Base-by-base conservation (phyloP, 2,329 filamentous ascomycete species). In the Xylariaceae sp. region DNA sequence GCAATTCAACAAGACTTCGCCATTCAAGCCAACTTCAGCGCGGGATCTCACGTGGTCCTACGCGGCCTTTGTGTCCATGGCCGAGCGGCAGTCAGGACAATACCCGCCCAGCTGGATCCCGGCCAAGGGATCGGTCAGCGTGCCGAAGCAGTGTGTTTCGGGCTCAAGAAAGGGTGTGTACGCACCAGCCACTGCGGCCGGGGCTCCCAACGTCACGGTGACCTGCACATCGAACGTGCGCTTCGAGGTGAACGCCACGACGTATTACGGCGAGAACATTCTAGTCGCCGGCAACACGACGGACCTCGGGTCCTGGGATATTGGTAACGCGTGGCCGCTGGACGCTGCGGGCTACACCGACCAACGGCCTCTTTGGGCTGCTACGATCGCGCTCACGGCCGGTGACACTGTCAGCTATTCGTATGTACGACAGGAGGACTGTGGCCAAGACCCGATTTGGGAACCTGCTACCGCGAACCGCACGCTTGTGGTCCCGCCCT, bases 41-140 rank as follows among this genome's bases (percentile, higher is more conserved):
- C 66, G 64, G 14, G 78, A 82, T 62, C 75, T 91, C 24, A 91
- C 88, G 3, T 91, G 88, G 88, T 90, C 87, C 0, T 91, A 90
- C 63, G 87, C 87, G 1, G 81, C 87, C 0, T 82, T 84, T 64
- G 66, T 83, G 39, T 79, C 78, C 2, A 76, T 78, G 65, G 67
- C 71, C 19, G 70, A 74, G 47, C 76, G 77, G 36, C 76, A 77
- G 16, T 67, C 68, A 0, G 70, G 71, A 12, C 65, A 72, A 29
- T 69, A 74, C 47, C 67, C 69, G 0, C 67, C 70, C 2, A 67
- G 64, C 58, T 73, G 69, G 65, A 59, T 67, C 16, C 21, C 65
- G 62, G 14, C 60, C 56, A 39, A 24, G 5, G 31, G 17, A 8
- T 56, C 64, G 7, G 54, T 64, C 49, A 51, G 67, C 2, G 46